These are phyloP conservation scores for Corynespora cassiicola DNA, from an alignment of 2,329 filamentous ascomycete species.

Conservation along the genomic window DNA sequence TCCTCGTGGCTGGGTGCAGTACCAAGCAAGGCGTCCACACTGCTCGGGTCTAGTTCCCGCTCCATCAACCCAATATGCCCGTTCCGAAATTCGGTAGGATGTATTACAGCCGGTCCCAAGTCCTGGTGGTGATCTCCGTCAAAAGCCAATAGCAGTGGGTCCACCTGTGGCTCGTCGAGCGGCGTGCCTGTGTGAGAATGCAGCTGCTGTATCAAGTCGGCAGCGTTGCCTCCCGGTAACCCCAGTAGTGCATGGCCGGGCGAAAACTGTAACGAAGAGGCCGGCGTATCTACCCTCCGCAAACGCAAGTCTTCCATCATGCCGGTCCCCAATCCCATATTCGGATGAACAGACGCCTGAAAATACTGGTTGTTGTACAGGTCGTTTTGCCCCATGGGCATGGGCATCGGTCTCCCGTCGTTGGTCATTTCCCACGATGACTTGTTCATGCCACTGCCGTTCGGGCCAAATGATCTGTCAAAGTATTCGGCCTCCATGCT, in stretches of 20 bases:
- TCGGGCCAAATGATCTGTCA: conserved; percentile 33
- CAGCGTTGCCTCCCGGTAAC: conserved; percentile 46
- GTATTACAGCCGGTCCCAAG: conserved; percentile 23
- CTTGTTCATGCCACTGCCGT: conserved; percentile 45
- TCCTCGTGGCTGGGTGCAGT: conserved; percentile 27
- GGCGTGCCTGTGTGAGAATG: conserved; percentile 34
- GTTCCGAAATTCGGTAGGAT: conserved; percentile 33
- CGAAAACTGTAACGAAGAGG: conserved; percentile 34
- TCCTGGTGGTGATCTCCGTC: conserved; percentile 30
- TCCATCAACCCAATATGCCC: conserved; percentile 41
- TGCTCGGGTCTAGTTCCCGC: conserved; percentile 33
- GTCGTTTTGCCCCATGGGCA: conserved; percentile 52
- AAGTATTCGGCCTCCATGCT: conserved; percentile 31
- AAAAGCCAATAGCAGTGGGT: conserved; percentile 51
- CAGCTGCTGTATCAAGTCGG: conserved; percentile 44
- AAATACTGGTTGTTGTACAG: conserved; percentile 59
- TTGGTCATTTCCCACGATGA: conserved; percentile 61
- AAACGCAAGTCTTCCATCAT: conserved; percentile 49
- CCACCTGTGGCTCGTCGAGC: conserved; percentile 44
- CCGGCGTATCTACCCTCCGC: conserved; percentile 45
- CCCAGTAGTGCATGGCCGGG: conserved; percentile 42
- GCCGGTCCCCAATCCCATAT: conserved; percentile 29
- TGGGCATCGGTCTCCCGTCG: conserved; percentile 56
- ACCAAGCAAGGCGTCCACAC: conserved; percentile 34
- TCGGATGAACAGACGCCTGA: conserved; percentile 55